Percentiles rank a stretch among this genome's conserved stretches.
These are phyloP conservation scores for Encephalitozoon romaleae DNA, from an alignment of 371 early-diverging fungal species.

Conservation along the genomic window DNA sequence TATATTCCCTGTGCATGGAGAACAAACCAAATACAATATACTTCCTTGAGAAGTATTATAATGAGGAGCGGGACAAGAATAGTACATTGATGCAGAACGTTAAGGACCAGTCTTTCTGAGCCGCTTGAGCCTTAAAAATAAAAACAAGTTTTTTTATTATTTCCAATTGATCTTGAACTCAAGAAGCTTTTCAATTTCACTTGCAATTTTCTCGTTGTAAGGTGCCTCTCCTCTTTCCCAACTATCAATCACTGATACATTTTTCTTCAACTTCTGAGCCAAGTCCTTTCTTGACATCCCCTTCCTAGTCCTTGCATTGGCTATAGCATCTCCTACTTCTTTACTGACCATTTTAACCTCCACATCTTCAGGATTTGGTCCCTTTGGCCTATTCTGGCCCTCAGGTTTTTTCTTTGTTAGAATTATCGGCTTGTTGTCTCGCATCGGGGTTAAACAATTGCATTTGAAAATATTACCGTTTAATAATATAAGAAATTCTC, in stretches of 20 bases:
- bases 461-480: not conserved
- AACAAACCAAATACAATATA: not conserved
- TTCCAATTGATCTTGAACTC: constrained; percentile 27
- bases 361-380: not conserved
- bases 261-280: constrained; percentile 46
- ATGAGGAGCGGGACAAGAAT: constrained; percentile 4
- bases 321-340: constrained; percentile 43
- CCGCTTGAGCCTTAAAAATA: not conserved
- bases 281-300: constrained; percentile 41
- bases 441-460: not conserved
- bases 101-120: not conserved
- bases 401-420: constrained; percentile 13
- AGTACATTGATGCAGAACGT: not conserved
- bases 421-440: constrained; percentile 23
- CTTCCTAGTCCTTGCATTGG: constrained; percentile 20
- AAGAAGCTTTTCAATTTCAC: constrained; percentile 37
- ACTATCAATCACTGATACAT: constrained; percentile 14
- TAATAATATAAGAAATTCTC: not conserved
- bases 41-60: constrained; percentile 8
- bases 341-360: constrained; percentile 11
- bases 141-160: not conserved
- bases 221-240: constrained; percentile 49
- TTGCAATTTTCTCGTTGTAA: constrained; percentile 40
- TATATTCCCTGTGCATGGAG: constrained; percentile 15
- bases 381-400: not conserved